These are phyloP conservation scores for Nakaseomyces nivariensis DNA, from an alignment of 1,139 yeast genomes.

Conservation along the genomic window DNA sequence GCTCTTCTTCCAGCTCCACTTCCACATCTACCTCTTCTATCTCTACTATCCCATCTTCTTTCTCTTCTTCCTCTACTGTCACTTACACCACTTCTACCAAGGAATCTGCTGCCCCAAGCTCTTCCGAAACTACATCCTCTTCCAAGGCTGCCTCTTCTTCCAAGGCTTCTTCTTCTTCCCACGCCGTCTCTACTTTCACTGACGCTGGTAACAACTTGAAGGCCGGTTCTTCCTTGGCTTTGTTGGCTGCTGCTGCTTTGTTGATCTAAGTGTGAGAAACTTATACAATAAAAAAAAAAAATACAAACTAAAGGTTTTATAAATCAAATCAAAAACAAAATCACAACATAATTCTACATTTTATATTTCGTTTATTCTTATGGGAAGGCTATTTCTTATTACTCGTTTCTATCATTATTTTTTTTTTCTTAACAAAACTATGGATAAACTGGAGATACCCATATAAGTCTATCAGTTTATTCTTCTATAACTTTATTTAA, in stretches of 20 bases:
- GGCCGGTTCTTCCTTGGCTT: slow-evolving; percentile 23
- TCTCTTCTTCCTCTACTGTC: slow-evolving; percentile 16
- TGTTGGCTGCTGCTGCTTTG: slow-evolving; percentile 31
- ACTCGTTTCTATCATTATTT: not conserved
- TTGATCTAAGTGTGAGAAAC: slow-evolving; percentile 14
- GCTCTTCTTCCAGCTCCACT: slow-evolving; percentile 12
- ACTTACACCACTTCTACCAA: slow-evolving; percentile 10
- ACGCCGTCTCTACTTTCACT: slow-evolving; percentile 9
- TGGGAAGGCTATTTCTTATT: not conserved
- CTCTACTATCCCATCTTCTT: slow-evolving; percentile 12
- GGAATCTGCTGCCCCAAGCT: not conserved
- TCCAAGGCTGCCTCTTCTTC: slow-evolving; percentile 5
- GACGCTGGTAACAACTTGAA: slow-evolving; percentile 29
- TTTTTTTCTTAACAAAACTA: not conserved
- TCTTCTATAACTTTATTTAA: not conserved
- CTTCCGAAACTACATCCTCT: not conserved
- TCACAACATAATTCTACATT: not conserved
- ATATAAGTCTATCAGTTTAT: not conserved
- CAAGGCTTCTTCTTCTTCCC: slow-evolving; percentile 7
- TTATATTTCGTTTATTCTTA: slow-evolving; percentile 2
- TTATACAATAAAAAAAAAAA: not conserved
- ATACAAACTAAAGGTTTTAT: not conserved
- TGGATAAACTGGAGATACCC: not conserved
- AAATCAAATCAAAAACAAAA: too few relatives aligned
- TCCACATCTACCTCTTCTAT: slow-evolving; percentile 11